Percentiles rank a stretch among this genome's conserved stretches.
These are phyloP conservation scores for Hemileia vastatrix DNA, from an alignment of 1,284 basidiomycete genomes.

Conservation along the genomic window DNA sequence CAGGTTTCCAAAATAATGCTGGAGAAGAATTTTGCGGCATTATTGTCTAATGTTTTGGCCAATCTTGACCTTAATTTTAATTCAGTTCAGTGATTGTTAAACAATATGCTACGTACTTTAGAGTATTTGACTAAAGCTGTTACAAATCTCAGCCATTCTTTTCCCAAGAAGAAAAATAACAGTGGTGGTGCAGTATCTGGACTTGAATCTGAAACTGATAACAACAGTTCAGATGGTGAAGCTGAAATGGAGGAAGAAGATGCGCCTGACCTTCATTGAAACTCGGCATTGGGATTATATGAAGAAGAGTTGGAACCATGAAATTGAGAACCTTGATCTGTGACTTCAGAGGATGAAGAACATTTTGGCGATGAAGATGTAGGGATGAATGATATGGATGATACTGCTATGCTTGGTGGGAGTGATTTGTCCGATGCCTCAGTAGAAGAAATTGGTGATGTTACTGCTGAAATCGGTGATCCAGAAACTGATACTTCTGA, in stretches of 20 bases:
- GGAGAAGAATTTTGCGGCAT: slow-evolving; percentile 90
- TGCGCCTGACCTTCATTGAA: slow-evolving; percentile 88
- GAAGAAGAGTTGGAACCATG: slow-evolving; percentile 46
- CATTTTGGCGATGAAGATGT: slow-evolving; percentile 21
- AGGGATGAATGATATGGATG: slow-evolving; percentile 21
- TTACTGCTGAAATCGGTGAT: slow-evolving; percentile 48
- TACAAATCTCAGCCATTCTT: slow-evolving; percentile 86
- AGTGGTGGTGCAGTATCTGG: slow-evolving; percentile 41
- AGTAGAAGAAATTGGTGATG: slow-evolving; percentile 67
- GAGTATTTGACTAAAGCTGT: slow-evolving; percentile 91
- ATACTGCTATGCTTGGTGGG: slow-evolving; percentile 10
- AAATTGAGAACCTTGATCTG: slow-evolving; percentile 10
- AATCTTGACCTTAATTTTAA: slow-evolving; percentile 96
- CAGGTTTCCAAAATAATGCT: slow-evolving; percentile 97
- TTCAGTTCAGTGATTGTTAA: slow-evolving; percentile 72
- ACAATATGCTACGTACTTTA: slow-evolving; percentile 74
- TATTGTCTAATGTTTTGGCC: slow-evolving; percentile 74
- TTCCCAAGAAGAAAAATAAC: too few relatives aligned
- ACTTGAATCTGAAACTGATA: slow-evolving; percentile 50
- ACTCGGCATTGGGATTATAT: slow-evolving; percentile 90
- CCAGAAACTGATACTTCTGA: slow-evolving; percentile 37
- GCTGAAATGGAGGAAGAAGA: slow-evolving; percentile 54
- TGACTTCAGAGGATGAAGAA: slow-evolving; percentile 19
- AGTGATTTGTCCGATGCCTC: slow-evolving; percentile 24
- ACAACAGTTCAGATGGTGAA: slow-evolving; percentile 26